A percentile compares a stretch with the other conserved stretches of the same genome.
These are phyloP conservation scores for Rhizoclosmatium globosum DNA, from an alignment of 192 early-diverging fungal species.

Conservation along the genomic window DNA sequence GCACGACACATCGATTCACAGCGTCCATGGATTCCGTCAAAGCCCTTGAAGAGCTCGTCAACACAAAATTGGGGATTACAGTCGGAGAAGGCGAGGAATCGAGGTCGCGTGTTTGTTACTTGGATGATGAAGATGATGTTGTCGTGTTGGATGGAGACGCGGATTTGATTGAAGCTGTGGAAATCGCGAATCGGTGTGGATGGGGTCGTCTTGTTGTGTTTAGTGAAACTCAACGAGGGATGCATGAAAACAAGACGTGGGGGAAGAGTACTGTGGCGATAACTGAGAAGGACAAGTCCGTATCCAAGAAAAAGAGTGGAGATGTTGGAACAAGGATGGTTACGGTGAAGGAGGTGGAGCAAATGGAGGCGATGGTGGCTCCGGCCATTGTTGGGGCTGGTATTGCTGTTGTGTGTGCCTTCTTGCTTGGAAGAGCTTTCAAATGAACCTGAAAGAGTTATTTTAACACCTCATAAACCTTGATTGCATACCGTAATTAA, in stretches of 20 bases:
- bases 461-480: no score
- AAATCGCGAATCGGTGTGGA: conserved; percentile 77
- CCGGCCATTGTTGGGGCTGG: conserved; percentile 46
- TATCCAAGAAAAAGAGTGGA: neutral
- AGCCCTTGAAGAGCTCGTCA: conserved; percentile 38
- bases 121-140: conserved; percentile 95
- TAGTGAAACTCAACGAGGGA: conserved; percentile 33
- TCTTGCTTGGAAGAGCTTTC: conserved; percentile 52
- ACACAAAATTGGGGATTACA: neutral
- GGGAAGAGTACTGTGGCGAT: neutral
- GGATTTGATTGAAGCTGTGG: conserved; percentile 87
- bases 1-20: conserved; percentile 55
- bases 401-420: conserved; percentile 51
- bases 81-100: neutral
- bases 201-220: conserved; percentile 80
- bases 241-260: conserved; percentile 4
- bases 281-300: neutral
- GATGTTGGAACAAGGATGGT: neutral
- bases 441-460: no score
- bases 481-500: no score
- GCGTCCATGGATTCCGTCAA: conserved; percentile 24
- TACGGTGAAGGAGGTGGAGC: conserved; percentile 20
- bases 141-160: conserved; percentile 83
- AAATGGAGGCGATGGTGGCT: conserved; percentile 35
- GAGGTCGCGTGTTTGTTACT: conserved; percentile 70